Percentiles rank a stretch among this genome's conserved stretches.
These are phyloP conservation scores for Pyrenochaeta sp. DNA, from an alignment of 2,329 filamentous ascomycete species.

Conservation along the genomic window DNA sequence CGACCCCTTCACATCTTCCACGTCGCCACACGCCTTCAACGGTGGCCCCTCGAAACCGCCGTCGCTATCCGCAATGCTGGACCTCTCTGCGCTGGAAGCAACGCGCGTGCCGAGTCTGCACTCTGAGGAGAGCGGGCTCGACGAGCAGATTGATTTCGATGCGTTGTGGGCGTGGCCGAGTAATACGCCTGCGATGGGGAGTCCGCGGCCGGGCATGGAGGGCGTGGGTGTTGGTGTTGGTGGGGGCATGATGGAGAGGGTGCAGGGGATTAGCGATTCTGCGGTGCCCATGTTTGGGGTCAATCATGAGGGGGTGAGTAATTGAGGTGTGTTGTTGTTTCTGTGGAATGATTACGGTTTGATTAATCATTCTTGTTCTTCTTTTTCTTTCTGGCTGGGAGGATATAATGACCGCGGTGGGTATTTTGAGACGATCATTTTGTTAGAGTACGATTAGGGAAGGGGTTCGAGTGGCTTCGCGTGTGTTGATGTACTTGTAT, in stretches of 20 bases:
- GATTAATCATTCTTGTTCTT: too few relatives aligned
- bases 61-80: slow-evolving; percentile 46
- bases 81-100: slow-evolving; percentile 46
- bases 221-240: background rate
- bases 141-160: slow-evolving; percentile 53
- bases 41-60: slow-evolving; percentile 25
- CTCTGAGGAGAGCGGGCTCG: slow-evolving; percentile 42
- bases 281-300: slow-evolving; percentile 47
- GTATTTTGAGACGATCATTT: too few relatives aligned
- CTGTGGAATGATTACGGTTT: too few relatives aligned
- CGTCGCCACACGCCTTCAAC: slow-evolving; percentile 11
- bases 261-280: slow-evolving; percentile 37
- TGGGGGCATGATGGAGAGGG: slow-evolving; percentile 13
- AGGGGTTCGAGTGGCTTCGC: too few relatives aligned
- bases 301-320: slow-evolving; percentile 5
- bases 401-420: too few relatives aligned
- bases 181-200: slow-evolving; percentile 42
- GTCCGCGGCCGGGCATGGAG: slow-evolving; percentile 26
- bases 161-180: slow-evolving; percentile 51
- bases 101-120: slow-evolving; percentile 42
- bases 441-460: too few relatives aligned
- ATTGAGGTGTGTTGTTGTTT: background rate
- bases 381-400: too few relatives aligned
- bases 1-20: slow-evolving; percentile 7
- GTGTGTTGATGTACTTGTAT: too few relatives aligned